Conservation (phyloP, 257 asterid species). For the Echium plantagineum region DNA sequence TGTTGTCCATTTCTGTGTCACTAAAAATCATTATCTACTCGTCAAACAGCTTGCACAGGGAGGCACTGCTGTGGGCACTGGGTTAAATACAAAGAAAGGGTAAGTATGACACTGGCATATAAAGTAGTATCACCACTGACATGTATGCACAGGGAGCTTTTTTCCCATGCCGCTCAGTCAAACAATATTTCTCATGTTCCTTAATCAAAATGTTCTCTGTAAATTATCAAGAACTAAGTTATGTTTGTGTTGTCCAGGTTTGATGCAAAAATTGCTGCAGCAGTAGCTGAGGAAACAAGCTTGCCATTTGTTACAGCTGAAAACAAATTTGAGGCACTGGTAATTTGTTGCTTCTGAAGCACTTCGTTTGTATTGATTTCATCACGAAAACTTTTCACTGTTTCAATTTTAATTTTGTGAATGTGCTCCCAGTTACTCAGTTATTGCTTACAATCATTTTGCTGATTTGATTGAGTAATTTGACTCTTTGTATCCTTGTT, state of each 20-base stretch:
- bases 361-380: constrained; percentile 5
- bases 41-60: constrained; percentile 94
- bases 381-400: background rate
- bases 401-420: background rate
- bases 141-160: background rate
- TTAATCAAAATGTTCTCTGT: background rate
- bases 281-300: constrained; percentile 90
- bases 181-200: background rate
- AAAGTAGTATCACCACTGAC: background rate
- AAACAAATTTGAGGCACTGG: constrained; percentile 98
- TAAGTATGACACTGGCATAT: constrained; percentile 14
- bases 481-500: background rate
- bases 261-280: constrained; percentile 90
- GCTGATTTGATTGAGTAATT: background rate
- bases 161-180: background rate
- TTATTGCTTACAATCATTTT: no score
- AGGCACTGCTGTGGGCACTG: constrained; percentile 98
- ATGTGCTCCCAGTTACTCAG: no score
- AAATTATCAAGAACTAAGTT: constrained; percentile 4
- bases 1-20: constrained; percentile 2
- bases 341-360: constrained; percentile 27
- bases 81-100: constrained; percentile 96
- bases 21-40: constrained; percentile 16
- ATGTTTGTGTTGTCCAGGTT: constrained; percentile 39
- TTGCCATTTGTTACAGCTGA: constrained; percentile 98